Evolutionary conservation across 306 rosid genomes (phyloP).

Genomic region (Lathyrus oleraceus): DNA sequence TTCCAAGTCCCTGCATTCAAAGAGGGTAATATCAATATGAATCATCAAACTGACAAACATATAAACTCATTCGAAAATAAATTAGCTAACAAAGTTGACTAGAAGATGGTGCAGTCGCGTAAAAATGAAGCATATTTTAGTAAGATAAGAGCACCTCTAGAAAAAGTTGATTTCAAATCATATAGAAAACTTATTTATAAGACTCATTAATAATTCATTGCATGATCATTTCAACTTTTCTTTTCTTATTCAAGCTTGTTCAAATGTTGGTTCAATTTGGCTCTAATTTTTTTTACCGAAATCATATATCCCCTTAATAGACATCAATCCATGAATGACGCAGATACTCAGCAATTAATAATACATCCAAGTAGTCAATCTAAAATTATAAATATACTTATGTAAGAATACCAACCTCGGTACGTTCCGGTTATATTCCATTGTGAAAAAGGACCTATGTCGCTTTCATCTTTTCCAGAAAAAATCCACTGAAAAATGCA

Average conservation of each 20-base stretch:
- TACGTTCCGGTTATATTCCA: slow-evolving; percentile 99
- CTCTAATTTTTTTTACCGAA: slow-evolving; percentile 7
- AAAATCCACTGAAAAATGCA: slow-evolving; percentile 83
- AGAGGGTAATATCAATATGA: slow-evolving; percentile 24
- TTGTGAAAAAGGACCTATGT: slow-evolving; percentile 77
- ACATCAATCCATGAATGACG: slow-evolving; percentile 25
- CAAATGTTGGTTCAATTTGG: background rate
- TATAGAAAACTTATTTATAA: background rate
- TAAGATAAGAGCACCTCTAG: background rate
- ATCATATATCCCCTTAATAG: slow-evolving; percentile 1
- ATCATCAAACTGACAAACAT: slow-evolving; percentile 22
- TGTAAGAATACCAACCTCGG: slow-evolving; percentile 65
- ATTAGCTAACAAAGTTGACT: slow-evolving; percentile 3
- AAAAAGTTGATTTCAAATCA: background rate
- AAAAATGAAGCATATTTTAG: slow-evolving; percentile 25
- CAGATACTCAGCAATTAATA: slow-evolving; percentile 10
- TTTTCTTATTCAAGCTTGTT: background rate
- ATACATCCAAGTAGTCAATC: slow-evolving; percentile 13
- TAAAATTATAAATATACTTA: background rate
- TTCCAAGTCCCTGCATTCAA: slow-evolving; percentile 86
- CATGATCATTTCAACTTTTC: slow-evolving; percentile 3
- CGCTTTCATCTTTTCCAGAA: slow-evolving; percentile 79
- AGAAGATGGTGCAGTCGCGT: slow-evolving; percentile 16
- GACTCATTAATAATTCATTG: background rate
- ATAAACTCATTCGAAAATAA: slow-evolving; percentile 23